phyloP scores from a whole-genome alignment of 805 yeast genomes.

The Kluyveromyces nonfermentans region DNA sequence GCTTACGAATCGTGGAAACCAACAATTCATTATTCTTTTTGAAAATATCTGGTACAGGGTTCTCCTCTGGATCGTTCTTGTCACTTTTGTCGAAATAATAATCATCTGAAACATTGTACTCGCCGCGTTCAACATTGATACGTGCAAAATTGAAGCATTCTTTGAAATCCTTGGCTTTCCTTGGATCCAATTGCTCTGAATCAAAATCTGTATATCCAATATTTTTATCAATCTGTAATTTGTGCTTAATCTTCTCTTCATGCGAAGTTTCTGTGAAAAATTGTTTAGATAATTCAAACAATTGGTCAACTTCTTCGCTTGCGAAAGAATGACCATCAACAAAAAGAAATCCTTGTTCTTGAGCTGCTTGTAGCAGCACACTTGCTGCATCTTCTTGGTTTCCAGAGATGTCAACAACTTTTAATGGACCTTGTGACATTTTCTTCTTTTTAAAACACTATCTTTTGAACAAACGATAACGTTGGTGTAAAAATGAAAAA shows the following conservation, averaged over 20 bases:
- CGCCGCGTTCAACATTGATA: slow-evolving; percentile 43
- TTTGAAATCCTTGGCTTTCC: slow-evolving; percentile 46
- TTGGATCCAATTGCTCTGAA: slow-evolving; percentile 38
- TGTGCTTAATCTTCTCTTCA: slow-evolving; percentile 39
- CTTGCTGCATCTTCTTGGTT: slow-evolving; percentile 36
- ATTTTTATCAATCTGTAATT: slow-evolving; percentile 43
- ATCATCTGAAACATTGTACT: slow-evolving; percentile 16
- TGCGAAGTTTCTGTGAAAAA: slow-evolving; percentile 42
- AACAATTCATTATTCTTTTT: slow-evolving; percentile 34
- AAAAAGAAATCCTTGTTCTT: slow-evolving; percentile 56
- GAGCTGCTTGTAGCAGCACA: slow-evolving; percentile 47
- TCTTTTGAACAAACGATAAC: background rate
- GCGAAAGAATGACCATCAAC: slow-evolving; percentile 61
- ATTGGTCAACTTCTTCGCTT: slow-evolving; percentile 41
- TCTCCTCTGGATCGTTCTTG: slow-evolving; percentile 16
- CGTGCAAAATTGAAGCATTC: slow-evolving; percentile 62
- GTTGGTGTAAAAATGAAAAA: too few relatives aligned
- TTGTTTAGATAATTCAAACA: slow-evolving; percentile 40
- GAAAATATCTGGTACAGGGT: slow-evolving; percentile 46
- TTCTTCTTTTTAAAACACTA: too few relatives aligned
- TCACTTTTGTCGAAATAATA: slow-evolving; percentile 5
- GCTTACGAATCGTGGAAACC: slow-evolving; percentile 35
- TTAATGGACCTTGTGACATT: slow-evolving; percentile 17
- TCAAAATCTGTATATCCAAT: slow-evolving; percentile 51
- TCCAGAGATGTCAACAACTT: slow-evolving; percentile 49